Percentiles rank a stretch among this genome's conserved stretches.
phyloP scores from a whole-genome alignment of 2,329 filamentous ascomycete genomes.

The Lecanicillium sp. region DNA sequence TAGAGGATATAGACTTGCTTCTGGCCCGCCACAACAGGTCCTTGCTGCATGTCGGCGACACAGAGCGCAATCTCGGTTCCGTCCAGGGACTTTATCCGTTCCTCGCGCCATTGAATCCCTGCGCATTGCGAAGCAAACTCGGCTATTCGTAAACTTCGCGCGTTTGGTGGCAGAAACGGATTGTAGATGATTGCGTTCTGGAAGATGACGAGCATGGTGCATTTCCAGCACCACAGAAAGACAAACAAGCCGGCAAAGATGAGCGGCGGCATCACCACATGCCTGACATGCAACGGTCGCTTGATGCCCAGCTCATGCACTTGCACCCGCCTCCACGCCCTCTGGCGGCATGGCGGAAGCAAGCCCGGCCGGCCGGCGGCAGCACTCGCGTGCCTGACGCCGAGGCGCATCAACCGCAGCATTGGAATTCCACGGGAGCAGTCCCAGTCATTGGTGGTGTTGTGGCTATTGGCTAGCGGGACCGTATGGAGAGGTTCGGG shows the following conservation, averaged over 20 bases:
- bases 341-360: no score
- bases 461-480: no score
- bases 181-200: constrained; percentile 82
- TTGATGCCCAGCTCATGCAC: no score
- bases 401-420: no score
- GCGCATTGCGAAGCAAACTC: constrained; percentile 54
- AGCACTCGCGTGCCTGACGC: no score
- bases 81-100: constrained; percentile 52
- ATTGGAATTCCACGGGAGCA: no score
- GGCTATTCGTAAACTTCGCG: constrained; percentile 57
- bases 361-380: no score
- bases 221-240: constrained; percentile 59
- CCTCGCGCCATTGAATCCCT: constrained; percentile 61
- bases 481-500: no score
- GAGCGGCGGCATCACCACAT: constrained; percentile 54
- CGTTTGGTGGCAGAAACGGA: constrained; percentile 64
- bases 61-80: constrained; percentile 57
- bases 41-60: constrained; percentile 34
- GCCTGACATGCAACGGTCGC: constrained; percentile 19
- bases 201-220: constrained; percentile 66
- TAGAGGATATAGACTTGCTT: constrained; percentile 47
- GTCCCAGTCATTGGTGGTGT: no score
- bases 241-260: constrained; percentile 60
- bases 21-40: constrained; percentile 1
- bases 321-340: no score